A percentile compares a stretch with the other conserved stretches of the same genome.
Evolutionary conservation across 768 basidiomycete genomes (phyloP).

Genomic region (Trametes villosa): DNA sequence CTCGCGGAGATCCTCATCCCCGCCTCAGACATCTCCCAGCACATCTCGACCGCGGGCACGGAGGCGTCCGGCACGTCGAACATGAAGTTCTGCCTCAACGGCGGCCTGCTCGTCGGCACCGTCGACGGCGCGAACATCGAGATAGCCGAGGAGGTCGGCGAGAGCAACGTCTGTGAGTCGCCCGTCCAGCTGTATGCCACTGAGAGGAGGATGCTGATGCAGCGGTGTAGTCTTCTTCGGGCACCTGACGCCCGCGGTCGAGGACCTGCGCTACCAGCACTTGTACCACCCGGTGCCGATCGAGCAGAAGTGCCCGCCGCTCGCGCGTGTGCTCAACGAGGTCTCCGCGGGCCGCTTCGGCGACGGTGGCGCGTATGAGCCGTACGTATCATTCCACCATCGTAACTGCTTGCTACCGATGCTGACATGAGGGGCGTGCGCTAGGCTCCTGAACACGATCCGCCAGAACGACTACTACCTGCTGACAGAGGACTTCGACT

Average conservation of each 20-base stretch:
- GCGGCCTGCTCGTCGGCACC: constrained; percentile 86
- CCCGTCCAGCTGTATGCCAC: neutral
- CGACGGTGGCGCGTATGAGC: constrained; percentile 79
- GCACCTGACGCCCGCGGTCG: constrained; percentile 85
- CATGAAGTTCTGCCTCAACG: constrained; percentile 92
- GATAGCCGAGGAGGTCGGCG: constrained; percentile 95
- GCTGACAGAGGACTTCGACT: constrained; percentile 92
- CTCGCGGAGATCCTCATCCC: constrained; percentile 84
- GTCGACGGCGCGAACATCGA: constrained; percentile 97
- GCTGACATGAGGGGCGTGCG: neutral
- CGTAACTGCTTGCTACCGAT: neutral
- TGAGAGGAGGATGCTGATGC: neutral
- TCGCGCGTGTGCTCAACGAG: constrained; percentile 77
- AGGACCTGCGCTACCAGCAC: constrained; percentile 86
- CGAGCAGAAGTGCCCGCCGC: constrained; percentile 80
- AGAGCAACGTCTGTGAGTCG: constrained; percentile 86
- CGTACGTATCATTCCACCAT: constrained; percentile 52
- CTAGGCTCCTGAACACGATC: constrained; percentile 74
- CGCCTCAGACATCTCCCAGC: constrained; percentile 93
- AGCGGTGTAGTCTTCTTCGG: constrained; percentile 79
- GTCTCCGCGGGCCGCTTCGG: constrained; percentile 84
- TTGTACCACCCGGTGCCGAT: constrained; percentile 80
- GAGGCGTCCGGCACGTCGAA: constrained; percentile 85
- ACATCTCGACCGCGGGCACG: constrained; percentile 97
- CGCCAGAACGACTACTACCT: constrained; percentile 79